phyloP scores from a whole-genome alignment of 1,139 yeast genomes.

The Yamadazyma songkhlaensis region DNA sequence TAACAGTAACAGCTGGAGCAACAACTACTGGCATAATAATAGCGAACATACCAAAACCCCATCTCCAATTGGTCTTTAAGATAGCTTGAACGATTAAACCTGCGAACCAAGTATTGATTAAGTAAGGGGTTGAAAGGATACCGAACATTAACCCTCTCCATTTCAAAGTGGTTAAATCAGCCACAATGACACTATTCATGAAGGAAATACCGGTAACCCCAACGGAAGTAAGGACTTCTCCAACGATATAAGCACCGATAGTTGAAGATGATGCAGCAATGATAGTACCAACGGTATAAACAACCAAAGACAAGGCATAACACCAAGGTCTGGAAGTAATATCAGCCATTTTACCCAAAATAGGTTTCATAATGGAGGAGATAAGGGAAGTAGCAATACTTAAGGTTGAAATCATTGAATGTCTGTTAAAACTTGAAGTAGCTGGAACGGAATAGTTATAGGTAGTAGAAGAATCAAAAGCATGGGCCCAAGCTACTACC shows the following conservation, averaged over 20 bases:
- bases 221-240: slow-evolving; percentile 24
- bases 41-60: slow-evolving; percentile 41
- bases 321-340: slow-evolving; percentile 26
- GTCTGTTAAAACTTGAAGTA: slow-evolving; percentile 27
- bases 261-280: slow-evolving; percentile 24
- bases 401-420: slow-evolving; percentile 30
- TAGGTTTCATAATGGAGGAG: slow-evolving; percentile 23
- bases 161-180: slow-evolving; percentile 30
- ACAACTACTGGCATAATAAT: slow-evolving; percentile 30
- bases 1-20: slow-evolving; percentile 23
- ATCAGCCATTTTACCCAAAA: slow-evolving; percentile 30
- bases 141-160: slow-evolving; percentile 30
- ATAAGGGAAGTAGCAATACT: slow-evolving; percentile 26
- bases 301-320: slow-evolving; percentile 17
- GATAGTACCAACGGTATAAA: slow-evolving; percentile 26
- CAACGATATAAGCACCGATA: slow-evolving; percentile 27
- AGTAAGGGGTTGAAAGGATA: slow-evolving; percentile 24
- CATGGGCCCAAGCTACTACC: slow-evolving; percentile 30
- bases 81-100: slow-evolving; percentile 28
- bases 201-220: slow-evolving; percentile 21
- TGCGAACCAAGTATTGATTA: slow-evolving; percentile 31
- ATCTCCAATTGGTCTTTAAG: slow-evolving; percentile 31
- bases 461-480: slow-evolving; percentile 36
- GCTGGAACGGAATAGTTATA: slow-evolving; percentile 24
- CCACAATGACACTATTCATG: slow-evolving; percentile 22